These are phyloP conservation scores for Lactarius indigo DNA, from an alignment of 768 basidiomycete species.

Conservation along the genomic window DNA sequence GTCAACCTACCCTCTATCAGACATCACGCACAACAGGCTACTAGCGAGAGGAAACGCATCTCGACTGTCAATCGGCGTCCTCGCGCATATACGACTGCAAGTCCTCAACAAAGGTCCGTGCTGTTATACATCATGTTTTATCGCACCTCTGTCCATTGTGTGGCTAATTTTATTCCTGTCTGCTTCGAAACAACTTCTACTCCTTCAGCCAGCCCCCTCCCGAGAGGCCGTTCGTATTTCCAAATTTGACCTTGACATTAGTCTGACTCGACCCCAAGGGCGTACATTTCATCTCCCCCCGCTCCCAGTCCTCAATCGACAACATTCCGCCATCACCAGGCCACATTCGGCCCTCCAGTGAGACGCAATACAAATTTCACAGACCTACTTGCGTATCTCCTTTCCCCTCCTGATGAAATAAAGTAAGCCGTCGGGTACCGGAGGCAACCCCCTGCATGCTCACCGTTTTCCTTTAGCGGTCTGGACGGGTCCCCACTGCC, in stretches of 20 bases:
- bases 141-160: neutral
- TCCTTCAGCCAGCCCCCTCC: constrained; percentile 12
- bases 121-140: constrained; percentile 13
- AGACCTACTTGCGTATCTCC: constrained; percentile 67
- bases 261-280: constrained; percentile 3
- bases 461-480: constrained; percentile 1
- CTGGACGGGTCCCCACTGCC: constrained; percentile 10
- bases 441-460: neutral
- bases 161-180: neutral
- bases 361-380: constrained; percentile 58
- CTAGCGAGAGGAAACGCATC: constrained; percentile 76
- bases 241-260: neutral
- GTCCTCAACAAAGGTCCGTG: constrained; percentile 42
- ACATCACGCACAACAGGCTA: constrained; percentile 79
- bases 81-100: constrained; percentile 56
- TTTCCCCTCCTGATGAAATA: constrained; percentile 65
- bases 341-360: constrained; percentile 41
- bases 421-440: constrained; percentile 30
- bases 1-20: constrained; percentile 37
- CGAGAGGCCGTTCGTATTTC: constrained; percentile 20
- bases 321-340: constrained; percentile 20
- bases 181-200: neutral
- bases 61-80: constrained; percentile 57
- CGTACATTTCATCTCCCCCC: constrained; percentile 29
- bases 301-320: constrained; percentile 32